Evolutionary conservation across 192 early-diverging fungal species (phyloP), one percentile per base, ranked within the genome.

Genomic region (Entophlyctis luteolus): DNA sequence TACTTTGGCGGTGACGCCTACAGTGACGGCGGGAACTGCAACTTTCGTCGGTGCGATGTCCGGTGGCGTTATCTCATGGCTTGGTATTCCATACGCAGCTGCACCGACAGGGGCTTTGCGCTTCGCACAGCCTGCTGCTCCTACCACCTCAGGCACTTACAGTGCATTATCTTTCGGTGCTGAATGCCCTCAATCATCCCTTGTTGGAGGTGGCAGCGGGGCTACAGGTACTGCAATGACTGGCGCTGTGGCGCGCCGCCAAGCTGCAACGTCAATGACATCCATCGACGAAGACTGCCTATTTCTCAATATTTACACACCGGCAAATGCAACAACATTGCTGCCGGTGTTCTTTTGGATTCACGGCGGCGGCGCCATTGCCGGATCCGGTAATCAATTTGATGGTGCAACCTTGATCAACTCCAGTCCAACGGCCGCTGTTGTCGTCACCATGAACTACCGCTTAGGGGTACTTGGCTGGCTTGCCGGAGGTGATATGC

Each of bases 281-380:
- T n/a, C n/a, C n/a, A n/a, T n/a, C n/a, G n/a, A n/a, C 39, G 72
- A 74, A 48, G 75, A 81, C 55, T 83, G 81, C 52, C 68, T 83
- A 29, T 81, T 77, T 49, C 36, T 79, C 18, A 80, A 83, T 58
- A 70, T 83, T 20, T 76, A 67, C 48, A 47, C 69, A 10, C 81
- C 81, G 31, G 12, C 8, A 22, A 4, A 10, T 8, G 65, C 50
- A 32, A 32, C 47, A 10, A 20, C 50, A 10, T 10, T 12, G 3
- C 62, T 81, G 18, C 87, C 88, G 31, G 88, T 88, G 2, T 71
- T 87, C 65, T 75, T 88, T 4, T 89, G 73, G 52, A 75, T 89
- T 31, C 79, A 88, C 47, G 82, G 82, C 8, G 87, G 86, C 27
- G 77, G 71, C 28, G 85, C 79, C 55, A 68, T 67, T 27, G 73